Evolutionary conservation across 805 yeast genomes (phyloP), one percentile per base, ranked within the genome.

Genomic region (Wickerhamiella musiphila): DNA sequence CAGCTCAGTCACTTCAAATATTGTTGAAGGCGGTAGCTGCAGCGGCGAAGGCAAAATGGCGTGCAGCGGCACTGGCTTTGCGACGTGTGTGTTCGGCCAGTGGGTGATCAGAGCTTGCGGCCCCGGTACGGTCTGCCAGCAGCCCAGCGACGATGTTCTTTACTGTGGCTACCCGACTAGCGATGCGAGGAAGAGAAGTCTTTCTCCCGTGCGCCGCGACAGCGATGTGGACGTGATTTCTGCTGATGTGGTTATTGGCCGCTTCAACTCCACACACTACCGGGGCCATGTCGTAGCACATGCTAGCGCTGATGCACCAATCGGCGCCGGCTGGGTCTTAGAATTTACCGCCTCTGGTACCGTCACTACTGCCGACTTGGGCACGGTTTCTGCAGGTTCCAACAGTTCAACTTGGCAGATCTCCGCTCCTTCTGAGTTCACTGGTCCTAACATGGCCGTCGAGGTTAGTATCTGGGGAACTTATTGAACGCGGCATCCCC

Each of bases 31-130:
- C 13, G 42, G 31, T 3, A 23, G 42, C 7, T 49, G 54, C 29
- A 30, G 42, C 4, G 35, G 28, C 8, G 45, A 49, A 12, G 54
- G 54, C 6, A 47, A 35, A 13, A 25, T 45, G 27, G 34, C 39
- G 2, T 49, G 54, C 35, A 36, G 37, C 11, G 52, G 52, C 13
- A 30, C 38, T 17, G 45, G 40, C 5, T 49, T 35, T 24, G 52
- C 46, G 8, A 40, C 37, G 14, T 49, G 54, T 29, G 41, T 36
- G 26, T 37, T 39, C 39, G 49, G 49, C 10, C 29, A 31, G 3
- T 49, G 54, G 54, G 43, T 45, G 10, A 44, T 46, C 13, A 45
- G 53, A 5, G 36, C 38, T n/a, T 49, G 54, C 32, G 47, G 40
- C 7, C 40, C 49, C 14, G 53, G 53, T 12, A 42, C 51, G n/a